Base-by-base conservation (phyloP, 257 asterid species). In the Solanum stenotomum region DNA sequence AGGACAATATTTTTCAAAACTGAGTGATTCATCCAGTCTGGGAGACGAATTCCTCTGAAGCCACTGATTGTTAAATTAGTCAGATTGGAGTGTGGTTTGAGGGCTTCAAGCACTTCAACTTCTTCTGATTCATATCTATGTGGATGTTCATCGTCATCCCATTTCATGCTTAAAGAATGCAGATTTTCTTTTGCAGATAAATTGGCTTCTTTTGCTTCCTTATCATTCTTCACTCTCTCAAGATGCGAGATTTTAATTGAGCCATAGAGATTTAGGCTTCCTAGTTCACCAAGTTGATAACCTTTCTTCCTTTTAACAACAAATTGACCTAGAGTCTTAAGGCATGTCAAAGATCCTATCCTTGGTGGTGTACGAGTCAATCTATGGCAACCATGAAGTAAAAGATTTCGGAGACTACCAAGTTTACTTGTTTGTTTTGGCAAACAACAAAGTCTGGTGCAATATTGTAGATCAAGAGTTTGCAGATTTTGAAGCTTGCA, bases 261-360 rank as follows among this genome's bases (percentile, higher is more conserved):
- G 23, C 77, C 38, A 15, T 6, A 15, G 0, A 70, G 77, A 29
- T 70, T 70, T 0, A 29, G 0, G 4, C 1, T 34, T 34, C 15
- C 2, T 3, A 72, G 27, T 72, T 72, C 15, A 7, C 38, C 38
- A 29, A 70, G 38, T 70, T 70, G 38, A 70, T 0, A 7, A 29
- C 38, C 38, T 70, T 70, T 6, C 12, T 0, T 29, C 77, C 0
- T 0, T 0, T n/a, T 23, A 1, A 68, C 22, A 2, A 13, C 22
- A 68, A 27, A 27, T 1, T 0, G 0, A 25, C 0, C 1, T 12
- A 25, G 34, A 12, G 20, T 11, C 74, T 12, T 67, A 67, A 67
- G 74, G 1, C 34, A 11, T 67, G 74, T n/a, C 35, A 67, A n/a
- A 0, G 6, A 67, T 25, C 74, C 74, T 2, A 67, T 67, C 8